These are phyloP conservation scores for Domatiomyces catenatus DNA, from an alignment of 2,329 filamentous ascomycete species.

Conservation along the genomic window DNA sequence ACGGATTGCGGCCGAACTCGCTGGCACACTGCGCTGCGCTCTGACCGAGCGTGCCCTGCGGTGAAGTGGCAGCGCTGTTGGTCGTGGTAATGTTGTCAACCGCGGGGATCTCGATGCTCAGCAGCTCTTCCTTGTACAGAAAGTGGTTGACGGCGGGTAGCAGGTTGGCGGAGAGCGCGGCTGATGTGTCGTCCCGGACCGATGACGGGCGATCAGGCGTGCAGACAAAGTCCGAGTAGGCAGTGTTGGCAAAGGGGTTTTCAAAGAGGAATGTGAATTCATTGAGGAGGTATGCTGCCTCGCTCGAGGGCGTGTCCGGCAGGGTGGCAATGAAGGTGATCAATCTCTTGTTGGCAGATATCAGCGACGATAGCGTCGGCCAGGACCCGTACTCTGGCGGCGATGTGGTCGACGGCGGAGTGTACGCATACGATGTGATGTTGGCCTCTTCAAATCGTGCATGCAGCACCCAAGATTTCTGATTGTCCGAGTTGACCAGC, in stretches of 20 bases:
- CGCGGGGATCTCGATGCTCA: slow-evolving; percentile 46
- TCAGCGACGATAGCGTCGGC: slow-evolving; percentile 59
- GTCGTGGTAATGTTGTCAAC: slow-evolving; percentile 45
- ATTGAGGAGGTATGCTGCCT: slow-evolving; percentile 30
- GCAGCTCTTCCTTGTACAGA: slow-evolving; percentile 34
- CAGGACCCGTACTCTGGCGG: slow-evolving; percentile 34
- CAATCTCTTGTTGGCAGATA: slow-evolving; percentile 47
- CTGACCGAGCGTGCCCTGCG: slow-evolving; percentile 35
- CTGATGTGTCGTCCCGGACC: slow-evolving; percentile 30
- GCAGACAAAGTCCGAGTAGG: slow-evolving; percentile 54
- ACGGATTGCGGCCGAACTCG: slow-evolving; percentile 50
- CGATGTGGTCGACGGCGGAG: slow-evolving; percentile 31
- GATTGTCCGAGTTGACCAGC: slow-evolving; percentile 53
- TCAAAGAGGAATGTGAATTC: slow-evolving; percentile 47
- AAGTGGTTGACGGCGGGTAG: slow-evolving; percentile 73
- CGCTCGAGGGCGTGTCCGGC: slow-evolving; percentile 19
- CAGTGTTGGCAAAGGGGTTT: slow-evolving; percentile 51
- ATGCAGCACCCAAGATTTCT: slow-evolving; percentile 40
- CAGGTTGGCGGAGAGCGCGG: slow-evolving; percentile 42
- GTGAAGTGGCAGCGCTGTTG: slow-evolving; percentile 44
- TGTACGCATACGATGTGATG: slow-evolving; percentile 47
- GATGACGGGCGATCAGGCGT: slow-evolving; percentile 48
- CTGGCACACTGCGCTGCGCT: slow-evolving; percentile 37
- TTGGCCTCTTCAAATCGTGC: slow-evolving; percentile 41
- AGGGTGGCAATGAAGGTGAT: slow-evolving; percentile 49